phyloP scores from a whole-genome alignment of 257 asterid genomes.

The Penstemon newberryi region DNA sequence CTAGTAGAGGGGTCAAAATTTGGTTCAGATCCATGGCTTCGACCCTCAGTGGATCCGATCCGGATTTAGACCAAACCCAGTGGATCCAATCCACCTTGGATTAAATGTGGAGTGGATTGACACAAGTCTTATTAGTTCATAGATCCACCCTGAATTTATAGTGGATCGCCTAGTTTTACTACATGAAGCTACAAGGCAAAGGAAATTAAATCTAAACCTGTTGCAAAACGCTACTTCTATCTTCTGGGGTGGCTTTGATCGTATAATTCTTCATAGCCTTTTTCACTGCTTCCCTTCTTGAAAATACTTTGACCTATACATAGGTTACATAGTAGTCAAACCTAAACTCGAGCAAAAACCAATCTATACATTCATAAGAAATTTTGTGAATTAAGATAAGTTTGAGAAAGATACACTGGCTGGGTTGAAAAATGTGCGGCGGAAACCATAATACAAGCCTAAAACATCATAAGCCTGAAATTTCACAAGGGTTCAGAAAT shows the following conservation, averaged over 20 bases:
- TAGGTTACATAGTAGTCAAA: not conserved
- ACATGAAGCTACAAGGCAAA: slow-evolving; percentile 3
- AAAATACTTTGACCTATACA: slow-evolving; percentile 63
- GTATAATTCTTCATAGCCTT: slow-evolving; percentile 78
- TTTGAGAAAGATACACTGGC: slow-evolving; percentile 57
- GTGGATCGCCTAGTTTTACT: not conserved
- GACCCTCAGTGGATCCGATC: not conserved
- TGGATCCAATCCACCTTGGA: too few species aligned
- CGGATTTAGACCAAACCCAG: too few species aligned
- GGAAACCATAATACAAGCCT: slow-evolving; percentile 80
- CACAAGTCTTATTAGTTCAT: too few species aligned
- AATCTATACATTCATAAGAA: not conserved
- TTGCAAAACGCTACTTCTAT: slow-evolving; percentile 74
- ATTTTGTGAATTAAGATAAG: slow-evolving; percentile 4
- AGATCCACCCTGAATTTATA: too few species aligned
- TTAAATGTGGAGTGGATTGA: too few species aligned
- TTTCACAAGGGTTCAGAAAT: slow-evolving; percentile 20
- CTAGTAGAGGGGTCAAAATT: too few species aligned
- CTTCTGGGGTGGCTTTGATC: slow-evolving; percentile 78
- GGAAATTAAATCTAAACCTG: slow-evolving; percentile 50
- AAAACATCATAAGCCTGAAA: slow-evolving; percentile 75
- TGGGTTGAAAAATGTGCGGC: slow-evolving; percentile 86
- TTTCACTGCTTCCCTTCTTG: slow-evolving; percentile 50
- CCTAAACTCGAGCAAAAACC: slow-evolving; percentile 2
- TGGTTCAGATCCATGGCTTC: not conserved